A percentile compares a stretch with the other conserved stretches of the same genome.
These are phyloP conservation scores for Dryas drummondii DNA, from an alignment of 306 rosid genomes.

Conservation along the genomic window DNA sequence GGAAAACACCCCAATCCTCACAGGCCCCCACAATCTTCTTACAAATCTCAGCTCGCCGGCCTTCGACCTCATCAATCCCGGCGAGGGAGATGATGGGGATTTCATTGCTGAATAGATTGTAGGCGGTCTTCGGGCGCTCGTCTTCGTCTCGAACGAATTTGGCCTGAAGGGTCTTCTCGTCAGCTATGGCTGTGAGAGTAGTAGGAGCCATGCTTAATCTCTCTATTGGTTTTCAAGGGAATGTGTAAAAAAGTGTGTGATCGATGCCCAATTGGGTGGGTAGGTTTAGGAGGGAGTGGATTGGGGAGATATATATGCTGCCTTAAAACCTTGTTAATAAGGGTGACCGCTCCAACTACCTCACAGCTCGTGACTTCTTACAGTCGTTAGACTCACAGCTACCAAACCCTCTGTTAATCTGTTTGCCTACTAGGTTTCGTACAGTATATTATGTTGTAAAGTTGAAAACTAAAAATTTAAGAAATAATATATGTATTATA, in stretches of 20 bases:
- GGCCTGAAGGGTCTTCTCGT: conserved; percentile 48
- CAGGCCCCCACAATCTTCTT: conserved; percentile 69
- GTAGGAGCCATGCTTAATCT: conserved; percentile 18
- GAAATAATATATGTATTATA: too few relatives aligned
- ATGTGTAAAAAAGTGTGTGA: not conserved
- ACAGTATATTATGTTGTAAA: too few relatives aligned
- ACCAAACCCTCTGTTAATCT: conserved; percentile 10
- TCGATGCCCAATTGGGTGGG: too few relatives aligned
- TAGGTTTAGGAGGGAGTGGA: too few relatives aligned
- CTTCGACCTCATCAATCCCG: conserved; percentile 55
- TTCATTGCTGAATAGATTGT: conserved; percentile 68
- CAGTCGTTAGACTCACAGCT: not conserved
- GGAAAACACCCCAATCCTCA: conserved; percentile 90
- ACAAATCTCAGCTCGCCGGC: conserved; percentile 50
- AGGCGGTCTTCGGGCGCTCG: conserved; percentile 83
- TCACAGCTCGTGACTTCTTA: not conserved
- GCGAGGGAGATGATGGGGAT: conserved; percentile 77
- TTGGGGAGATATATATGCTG: too few relatives aligned
- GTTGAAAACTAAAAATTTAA: too few relatives aligned
- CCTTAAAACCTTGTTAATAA: too few relatives aligned
- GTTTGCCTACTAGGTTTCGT: not conserved
- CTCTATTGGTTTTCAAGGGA: not conserved
- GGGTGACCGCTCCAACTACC: conserved; percentile 33
- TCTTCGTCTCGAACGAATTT: conserved; percentile 75
- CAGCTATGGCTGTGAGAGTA: conserved; percentile 59